A percentile compares a stretch with the other conserved stretches of the same genome.
phyloP scores from a whole-genome alignment of 495 filamentous ascomycete genomes.

The Bacidia gigantensis region DNA sequence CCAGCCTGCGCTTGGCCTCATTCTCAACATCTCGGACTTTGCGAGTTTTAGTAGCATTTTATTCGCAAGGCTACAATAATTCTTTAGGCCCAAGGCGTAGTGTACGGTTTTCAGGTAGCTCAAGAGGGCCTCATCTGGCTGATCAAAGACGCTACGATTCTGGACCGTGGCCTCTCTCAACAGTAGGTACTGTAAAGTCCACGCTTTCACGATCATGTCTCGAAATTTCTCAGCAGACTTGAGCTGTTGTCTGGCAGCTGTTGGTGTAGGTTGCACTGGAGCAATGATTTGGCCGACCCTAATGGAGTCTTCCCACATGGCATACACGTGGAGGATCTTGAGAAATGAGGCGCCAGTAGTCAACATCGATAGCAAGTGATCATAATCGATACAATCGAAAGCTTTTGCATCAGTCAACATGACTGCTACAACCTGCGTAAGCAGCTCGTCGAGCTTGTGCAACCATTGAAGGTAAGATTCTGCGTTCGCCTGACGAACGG shows the following conservation, averaged over 20 bases:
- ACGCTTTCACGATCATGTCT: constrained; percentile 79
- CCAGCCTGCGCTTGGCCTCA: constrained; percentile 50
- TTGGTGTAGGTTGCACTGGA: constrained; percentile 27
- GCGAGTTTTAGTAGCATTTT: constrained; percentile 80
- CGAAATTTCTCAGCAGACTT: constrained; percentile 58
- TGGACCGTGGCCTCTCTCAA: constrained; percentile 62
- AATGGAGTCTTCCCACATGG: constrained; percentile 70
- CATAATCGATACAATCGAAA: constrained; percentile 73
- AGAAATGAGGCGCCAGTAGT: constrained; percentile 50
- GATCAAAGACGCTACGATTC: constrained; percentile 44
- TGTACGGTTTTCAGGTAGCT: constrained; percentile 68
- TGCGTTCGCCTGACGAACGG: constrained; percentile 46
- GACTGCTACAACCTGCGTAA: constrained; percentile 49
- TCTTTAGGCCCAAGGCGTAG: constrained; percentile 69
- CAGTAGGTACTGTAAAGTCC: constrained; percentile 65
- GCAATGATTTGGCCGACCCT: constrained; percentile 50
- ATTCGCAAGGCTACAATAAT: constrained; percentile 72
- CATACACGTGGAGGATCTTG: constrained; percentile 61
- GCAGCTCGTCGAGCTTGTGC: constrained; percentile 59
- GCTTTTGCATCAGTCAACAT: constrained; percentile 51
- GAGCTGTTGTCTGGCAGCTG: constrained; percentile 32
- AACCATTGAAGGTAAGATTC: constrained; percentile 58
- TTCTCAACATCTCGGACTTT: constrained; percentile 60
- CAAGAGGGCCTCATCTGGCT: constrained; percentile 52
- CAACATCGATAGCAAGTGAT: constrained; percentile 57